Percentiles rank a stretch among this genome's conserved stretches.
Evolutionary conservation across 2,329 filamentous ascomycete genomes (phyloP).

Genomic region (Phialophora expanda): DNA sequence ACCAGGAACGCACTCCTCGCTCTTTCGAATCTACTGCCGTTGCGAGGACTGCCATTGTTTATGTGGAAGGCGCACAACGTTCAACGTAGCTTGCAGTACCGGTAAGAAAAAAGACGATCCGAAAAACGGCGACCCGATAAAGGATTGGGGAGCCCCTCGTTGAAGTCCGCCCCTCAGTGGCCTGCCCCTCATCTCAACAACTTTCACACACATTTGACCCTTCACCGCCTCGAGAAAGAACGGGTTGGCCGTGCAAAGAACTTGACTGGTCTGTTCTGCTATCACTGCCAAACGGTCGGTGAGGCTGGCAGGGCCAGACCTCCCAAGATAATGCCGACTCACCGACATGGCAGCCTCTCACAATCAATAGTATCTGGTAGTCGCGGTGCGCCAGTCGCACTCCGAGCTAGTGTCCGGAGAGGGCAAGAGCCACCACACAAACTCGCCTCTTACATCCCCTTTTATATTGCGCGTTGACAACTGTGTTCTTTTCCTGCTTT

Average conservation of each 20-base stretch:
- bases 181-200: constrained; percentile 25
- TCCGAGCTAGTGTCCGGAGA: constrained; percentile 31
- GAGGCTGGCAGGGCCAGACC: constrained; percentile 17
- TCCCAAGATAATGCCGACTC: constrained; percentile 12
- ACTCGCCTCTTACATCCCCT: constrained; percentile 8
- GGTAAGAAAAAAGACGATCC: neutral
- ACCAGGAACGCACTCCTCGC: neutral
- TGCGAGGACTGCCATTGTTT: neutral
- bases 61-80: neutral
- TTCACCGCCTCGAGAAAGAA: constrained; percentile 21
- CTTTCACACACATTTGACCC: constrained; percentile 3
- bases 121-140: neutral
- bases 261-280: constrained; percentile 13
- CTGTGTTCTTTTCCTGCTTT: constrained; percentile 14
- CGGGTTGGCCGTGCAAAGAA: constrained; percentile 1
- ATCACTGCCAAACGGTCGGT: constrained; percentile 13
- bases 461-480: constrained; percentile 10
- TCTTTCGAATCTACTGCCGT: neutral
- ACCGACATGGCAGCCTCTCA: constrained; percentile 14
- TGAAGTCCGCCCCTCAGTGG: constrained; percentile 4
- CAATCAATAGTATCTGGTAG: constrained; percentile 21
- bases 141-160: neutral
- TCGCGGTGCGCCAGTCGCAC: constrained; percentile 23
- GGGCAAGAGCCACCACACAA: constrained; percentile 12
- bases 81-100: neutral